These are phyloP conservation scores for Nannochloris sp. DNA, from an alignment of 139 green algal genomes.

Conservation along the genomic window DNA sequence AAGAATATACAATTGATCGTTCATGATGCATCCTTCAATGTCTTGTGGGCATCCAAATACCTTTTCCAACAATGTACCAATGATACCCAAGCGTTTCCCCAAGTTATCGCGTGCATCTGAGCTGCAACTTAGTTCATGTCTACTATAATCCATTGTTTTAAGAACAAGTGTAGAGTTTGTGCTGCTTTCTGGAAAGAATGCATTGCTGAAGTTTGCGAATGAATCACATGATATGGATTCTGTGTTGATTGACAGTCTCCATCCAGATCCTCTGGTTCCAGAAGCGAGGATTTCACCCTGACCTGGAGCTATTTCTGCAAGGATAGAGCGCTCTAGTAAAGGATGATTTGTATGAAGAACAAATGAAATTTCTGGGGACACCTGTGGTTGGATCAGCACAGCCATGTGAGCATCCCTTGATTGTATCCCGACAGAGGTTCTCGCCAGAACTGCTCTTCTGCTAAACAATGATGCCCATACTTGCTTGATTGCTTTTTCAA, in stretches of 20 bases:
- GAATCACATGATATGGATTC: slow-evolving; percentile 51
- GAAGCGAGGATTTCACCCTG: slow-evolving; percentile 90
- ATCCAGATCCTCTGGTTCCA: slow-evolving; percentile 73
- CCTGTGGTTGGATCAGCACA: slow-evolving; percentile 77
- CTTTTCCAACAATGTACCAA: slow-evolving; percentile 56
- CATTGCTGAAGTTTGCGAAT: slow-evolving; percentile 89
- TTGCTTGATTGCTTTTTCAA: slow-evolving; percentile 45
- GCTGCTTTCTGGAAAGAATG: slow-evolving; percentile 34
- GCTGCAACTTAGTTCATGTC: slow-evolving; percentile 26
- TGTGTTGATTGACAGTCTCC: slow-evolving; percentile 75
- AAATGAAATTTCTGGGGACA: slow-evolving; percentile 63
- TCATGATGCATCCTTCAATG: slow-evolving; percentile 79
- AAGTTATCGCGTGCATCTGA: slow-evolving; percentile 22
- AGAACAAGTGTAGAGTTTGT: slow-evolving; percentile 14
- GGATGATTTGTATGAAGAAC: slow-evolving; percentile 82
- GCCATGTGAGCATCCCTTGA: slow-evolving; percentile 76
- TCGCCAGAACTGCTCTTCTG: slow-evolving; percentile 68
- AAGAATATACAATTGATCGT: slow-evolving; percentile 69
- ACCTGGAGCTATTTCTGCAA: slow-evolving; percentile 76
- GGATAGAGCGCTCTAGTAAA: slow-evolving; percentile 36
- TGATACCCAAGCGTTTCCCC: slow-evolving; percentile 34
- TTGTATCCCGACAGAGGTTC: slow-evolving; percentile 45
- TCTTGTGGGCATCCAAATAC: slow-evolving; percentile 74
- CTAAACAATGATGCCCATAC: slow-evolving; percentile 93
- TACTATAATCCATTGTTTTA: slow-evolving; percentile 76